Evolutionary conservation across 768 basidiomycete genomes (phyloP), one percentile per base, ranked within the genome.

Genomic region (Lenzites betulinus): DNA sequence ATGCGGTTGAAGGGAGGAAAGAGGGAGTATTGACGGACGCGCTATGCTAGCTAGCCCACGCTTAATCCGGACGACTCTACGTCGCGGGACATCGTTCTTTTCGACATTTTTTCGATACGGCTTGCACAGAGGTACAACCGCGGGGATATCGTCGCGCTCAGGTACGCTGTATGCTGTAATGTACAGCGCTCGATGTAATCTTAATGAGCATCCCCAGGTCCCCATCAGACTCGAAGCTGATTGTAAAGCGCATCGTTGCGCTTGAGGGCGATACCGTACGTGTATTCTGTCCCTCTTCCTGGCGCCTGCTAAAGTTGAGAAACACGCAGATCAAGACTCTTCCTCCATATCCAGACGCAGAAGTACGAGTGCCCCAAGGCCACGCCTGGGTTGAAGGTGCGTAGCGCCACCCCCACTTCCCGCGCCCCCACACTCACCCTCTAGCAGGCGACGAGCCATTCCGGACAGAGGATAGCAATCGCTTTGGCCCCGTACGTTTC

Each of bases 311-410:
- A 4, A 33, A 23, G 30, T 20, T 35, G 38, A 13, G 7, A 18
- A 8, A 16, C 7, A 30, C 15, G 13, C 53, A 75, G 73, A 69
- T 92, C 0, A 79, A 81, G 64, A 88, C 90, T 3, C 74, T 89
- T n/a, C 83, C 88, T 22, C 88, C 89, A 3, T 88, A 85, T 66
- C 84, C 84, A 1, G 79, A 83, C 20, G 56, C 74, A 4, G 77
- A 83, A 58, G 81, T 86, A 8, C 68, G 59, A 26, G 72, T 92
- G 36, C 89, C 89, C 3, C 59, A 74, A 65, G 87, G 87, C 1
- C 85, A 90, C 60, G 77, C 85, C 41, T 92, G 90, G 90, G 79
- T 91, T 51, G 89, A 92, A 81, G 89, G 87, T 85, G 52, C 51
- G 76, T 54, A 13, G 42, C 23, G 4, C 8, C n/a, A 23, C n/a